Base-by-base conservation (phyloP, 345 rosid genomes). In the Boechera stricta region DNA sequence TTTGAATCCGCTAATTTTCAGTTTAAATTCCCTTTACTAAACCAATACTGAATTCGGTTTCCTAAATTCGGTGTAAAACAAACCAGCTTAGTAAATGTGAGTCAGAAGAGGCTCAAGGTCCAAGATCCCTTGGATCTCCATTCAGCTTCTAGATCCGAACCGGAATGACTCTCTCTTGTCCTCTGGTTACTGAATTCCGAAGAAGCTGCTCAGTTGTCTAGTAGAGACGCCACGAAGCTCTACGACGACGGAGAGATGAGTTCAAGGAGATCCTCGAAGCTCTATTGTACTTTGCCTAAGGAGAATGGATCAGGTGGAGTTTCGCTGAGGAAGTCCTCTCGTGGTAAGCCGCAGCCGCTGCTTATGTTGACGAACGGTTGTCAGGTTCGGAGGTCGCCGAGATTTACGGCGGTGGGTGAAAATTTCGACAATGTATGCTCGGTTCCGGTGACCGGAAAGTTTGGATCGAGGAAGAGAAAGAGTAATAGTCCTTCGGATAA, bases 211-310 rank as follows among this genome's bases (percentile, higher is more conserved):
- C 58, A 60, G 33, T 15, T 48, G 18, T 65, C 12, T 55, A 15
- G 38, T 44, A 31, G 11, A 64, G 24, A 63, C 41, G 24, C 32
- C 6, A 58, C 3, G 44, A 66, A 36, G 67, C 28, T 67, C 10
- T 24, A 15, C 7, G 5, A 49, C 18, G 60, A 48, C 53, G 69
- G 48, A 59, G 75, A 44, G 10, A 69, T 31, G 65, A 68, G 38
- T 59, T 33, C n/a, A 31, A 77, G 52, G 71, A 72, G 77, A 62
- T 77, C 84, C 15, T 62, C 79, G 13, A 81, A 65, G 74, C 62
- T 65, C 45, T 21, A 53, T 31, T 39, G n/a, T 7, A n/a, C 8
- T 63, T 57, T 74, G 39, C 44, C 45, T 39, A 39, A 31, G 64
- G 71, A 54, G 28, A 64, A 12, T 11, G 41, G 21, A 10, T 70